Base-by-base conservation (phyloP, 257 asterid species). In the Agastache rugosa region DNA sequence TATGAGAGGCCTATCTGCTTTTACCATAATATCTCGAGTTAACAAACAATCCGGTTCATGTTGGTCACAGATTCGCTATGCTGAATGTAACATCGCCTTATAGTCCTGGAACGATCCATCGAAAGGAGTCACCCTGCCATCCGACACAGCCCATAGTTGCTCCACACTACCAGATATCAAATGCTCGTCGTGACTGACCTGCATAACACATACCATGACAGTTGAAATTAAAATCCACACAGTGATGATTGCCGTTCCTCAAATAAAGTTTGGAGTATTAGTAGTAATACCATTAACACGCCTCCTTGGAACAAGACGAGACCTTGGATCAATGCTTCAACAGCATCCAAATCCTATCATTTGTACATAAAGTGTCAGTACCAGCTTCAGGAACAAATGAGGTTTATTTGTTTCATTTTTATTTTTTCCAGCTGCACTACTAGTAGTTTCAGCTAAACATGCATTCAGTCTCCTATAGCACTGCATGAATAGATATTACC, bases 161-260 rank as follows among this genome's bases (percentile, higher is more conserved):
- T 95, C 98, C 44, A 92, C 99, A 42, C 99, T 95, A 29, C 99
- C 99, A 67, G 99, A 95, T 61, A 80, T 92, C 83, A 95, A 82
- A 78, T 95, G 99, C 86, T 92, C 96, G 16, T 95, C 98, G 78
- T 95, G 99, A 71, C 99, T 95, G 8, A 92, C 99, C 99, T 94
- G 90, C 73, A 83, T 20, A 54, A 45, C 23, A 25, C 25, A 47
- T 1, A 71, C 39, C 58, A 41, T 19, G 78, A 76, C 2, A 23
- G 61, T 79, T 55, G 58, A 80, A 71, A 75, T 62, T 25, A 15
- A 71, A 54, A n/a, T 44, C 22, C 58, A 19, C 16, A 16, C 4
- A 4, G 15, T 5, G 39, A 47, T 78, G 12, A 37, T 16, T 45
- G 31, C 14, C n/a, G 2, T 10, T 59, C 15, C 17, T 44, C 16